Evolutionary conservation across 129 eudicot genomes (phyloP).

Genomic region (Deinandra increscens): DNA sequence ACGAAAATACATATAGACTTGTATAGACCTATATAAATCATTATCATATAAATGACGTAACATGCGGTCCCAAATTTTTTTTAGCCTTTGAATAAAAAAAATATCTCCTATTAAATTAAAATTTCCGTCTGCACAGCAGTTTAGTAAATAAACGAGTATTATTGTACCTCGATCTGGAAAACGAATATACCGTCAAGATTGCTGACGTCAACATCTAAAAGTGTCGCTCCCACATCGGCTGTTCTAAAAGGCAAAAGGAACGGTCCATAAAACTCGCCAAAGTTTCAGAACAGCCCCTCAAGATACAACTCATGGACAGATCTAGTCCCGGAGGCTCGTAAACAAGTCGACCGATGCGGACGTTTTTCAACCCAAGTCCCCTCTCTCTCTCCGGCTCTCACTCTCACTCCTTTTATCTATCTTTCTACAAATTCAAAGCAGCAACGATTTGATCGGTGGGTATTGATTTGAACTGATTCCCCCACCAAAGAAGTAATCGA

Average conservation of each 20-base stretch:
- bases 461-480: not conserved
- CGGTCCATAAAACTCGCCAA: not conserved
- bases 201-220: slow-evolving; percentile 13
- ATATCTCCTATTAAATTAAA: too few relatives aligned
- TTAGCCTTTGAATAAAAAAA: too few relatives aligned
- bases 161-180: not conserved
- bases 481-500: slow-evolving; percentile 4
- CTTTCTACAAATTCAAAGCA: not conserved
- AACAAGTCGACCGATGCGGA: slow-evolving; percentile 17
- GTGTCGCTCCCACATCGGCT: slow-evolving; percentile 29
- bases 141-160: not conserved
- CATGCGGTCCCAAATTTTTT: too few relatives aligned
- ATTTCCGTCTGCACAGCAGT: too few relatives aligned
- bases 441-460: not conserved
- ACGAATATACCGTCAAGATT: slow-evolving; percentile 21
- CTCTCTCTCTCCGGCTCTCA: not conserved
- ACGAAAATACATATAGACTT: too few relatives aligned
- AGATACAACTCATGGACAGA: not conserved
- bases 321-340: not conserved
- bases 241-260: slow-evolving; percentile 23
- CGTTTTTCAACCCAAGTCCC: slow-evolving; percentile 9
- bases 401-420: not conserved
- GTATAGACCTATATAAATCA: too few relatives aligned
- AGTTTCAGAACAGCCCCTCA: not conserved
- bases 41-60: too few relatives aligned